Conservation (phyloP, 352 stramenopile genomes). For the Globisporangium perplexum region DNA sequence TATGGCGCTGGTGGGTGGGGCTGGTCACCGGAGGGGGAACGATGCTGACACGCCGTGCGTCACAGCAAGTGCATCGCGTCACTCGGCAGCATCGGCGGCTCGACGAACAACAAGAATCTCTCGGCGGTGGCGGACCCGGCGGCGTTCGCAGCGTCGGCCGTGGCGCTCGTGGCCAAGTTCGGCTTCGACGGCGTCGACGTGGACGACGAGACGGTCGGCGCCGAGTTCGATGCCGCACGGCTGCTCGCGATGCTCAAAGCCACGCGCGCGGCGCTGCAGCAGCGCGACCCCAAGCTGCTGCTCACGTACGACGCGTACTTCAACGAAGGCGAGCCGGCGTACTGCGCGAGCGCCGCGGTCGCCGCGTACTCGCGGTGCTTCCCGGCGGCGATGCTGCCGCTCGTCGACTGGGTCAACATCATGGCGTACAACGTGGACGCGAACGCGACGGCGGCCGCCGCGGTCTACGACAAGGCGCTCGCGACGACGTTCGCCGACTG, state of each 20-base stretch:
- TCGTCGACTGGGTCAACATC: slow-evolving; percentile 78
- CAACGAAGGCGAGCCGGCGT: slow-evolving; percentile 29
- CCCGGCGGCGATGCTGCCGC: slow-evolving; percentile 33
- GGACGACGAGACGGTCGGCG: slow-evolving; percentile 68
- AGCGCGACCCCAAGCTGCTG: slow-evolving; percentile 23
- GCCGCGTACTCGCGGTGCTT: slow-evolving; percentile 59
- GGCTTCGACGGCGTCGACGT: slow-evolving; percentile 69
- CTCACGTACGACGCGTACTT: slow-evolving; percentile 77
- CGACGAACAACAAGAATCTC: slow-evolving; percentile 68
- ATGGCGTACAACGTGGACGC: slow-evolving; percentile 80
- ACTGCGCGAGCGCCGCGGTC: slow-evolving; percentile 19
- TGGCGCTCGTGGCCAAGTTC: slow-evolving; percentile 49
- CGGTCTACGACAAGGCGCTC: slow-evolving; percentile 45
- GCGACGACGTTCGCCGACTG: slow-evolving; percentile 55
- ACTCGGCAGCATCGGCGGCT: slow-evolving; percentile 60
- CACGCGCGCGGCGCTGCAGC: slow-evolving; percentile 36
- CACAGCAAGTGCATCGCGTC: slow-evolving; percentile 51
- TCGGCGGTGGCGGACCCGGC: slow-evolving; percentile 31
- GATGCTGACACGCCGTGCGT: neutral
- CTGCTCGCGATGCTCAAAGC: slow-evolving; percentile 42
- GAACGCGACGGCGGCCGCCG: slow-evolving; percentile 29
- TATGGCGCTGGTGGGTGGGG: neutral
- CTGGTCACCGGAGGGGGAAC: neutral
- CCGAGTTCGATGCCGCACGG: slow-evolving; percentile 42
- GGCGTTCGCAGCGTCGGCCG: slow-evolving; percentile 44